Conservation (phyloP, 176 grass and related monocot genomes). For the Hordeum vulgare region DNA sequence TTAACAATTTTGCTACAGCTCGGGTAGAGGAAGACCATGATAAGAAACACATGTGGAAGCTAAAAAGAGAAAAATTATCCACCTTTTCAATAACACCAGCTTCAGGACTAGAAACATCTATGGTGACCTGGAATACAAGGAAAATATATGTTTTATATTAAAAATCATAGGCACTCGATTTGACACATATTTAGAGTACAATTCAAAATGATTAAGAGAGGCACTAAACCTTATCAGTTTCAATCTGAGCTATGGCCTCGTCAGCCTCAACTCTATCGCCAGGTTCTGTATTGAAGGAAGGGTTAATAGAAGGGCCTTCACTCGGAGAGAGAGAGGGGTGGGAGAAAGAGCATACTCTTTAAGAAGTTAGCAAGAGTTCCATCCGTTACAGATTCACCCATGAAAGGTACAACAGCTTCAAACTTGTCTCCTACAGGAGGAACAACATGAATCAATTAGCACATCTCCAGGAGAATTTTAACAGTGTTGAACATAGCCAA, state of each 20-base stretch:
- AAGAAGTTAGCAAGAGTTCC: slow-evolving; percentile 93
- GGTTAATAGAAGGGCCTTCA: not conserved
- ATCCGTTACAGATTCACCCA: slow-evolving; percentile 99
- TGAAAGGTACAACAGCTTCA: slow-evolving; percentile 92
- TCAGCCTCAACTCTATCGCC: slow-evolving; percentile 83
- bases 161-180: not conserved
- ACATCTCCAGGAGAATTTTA: not conserved
- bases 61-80: not conserved
- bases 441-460: slow-evolving; percentile 1
- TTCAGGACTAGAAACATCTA: slow-evolving; percentile 85
- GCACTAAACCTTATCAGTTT: slow-evolving; percentile 75
- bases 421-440: slow-evolving; percentile 49
- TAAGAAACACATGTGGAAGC: slow-evolving; percentile 4
- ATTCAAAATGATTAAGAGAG: not conserved
- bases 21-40: not conserved
- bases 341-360: slow-evolving; percentile 52
- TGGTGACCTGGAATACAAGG: slow-evolving; percentile 68
- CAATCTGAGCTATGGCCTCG: slow-evolving; percentile 95
- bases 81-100: slow-evolving; percentile 91
- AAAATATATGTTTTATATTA: not conserved
- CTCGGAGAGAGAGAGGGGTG: not conserved
- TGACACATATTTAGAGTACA: not conserved
- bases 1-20: not conserved
- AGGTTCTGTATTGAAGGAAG: slow-evolving; percentile 54
- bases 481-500: not conserved